Base-by-base conservation (phyloP, 106 monocot species). In the Gastrodia elata region DNA sequence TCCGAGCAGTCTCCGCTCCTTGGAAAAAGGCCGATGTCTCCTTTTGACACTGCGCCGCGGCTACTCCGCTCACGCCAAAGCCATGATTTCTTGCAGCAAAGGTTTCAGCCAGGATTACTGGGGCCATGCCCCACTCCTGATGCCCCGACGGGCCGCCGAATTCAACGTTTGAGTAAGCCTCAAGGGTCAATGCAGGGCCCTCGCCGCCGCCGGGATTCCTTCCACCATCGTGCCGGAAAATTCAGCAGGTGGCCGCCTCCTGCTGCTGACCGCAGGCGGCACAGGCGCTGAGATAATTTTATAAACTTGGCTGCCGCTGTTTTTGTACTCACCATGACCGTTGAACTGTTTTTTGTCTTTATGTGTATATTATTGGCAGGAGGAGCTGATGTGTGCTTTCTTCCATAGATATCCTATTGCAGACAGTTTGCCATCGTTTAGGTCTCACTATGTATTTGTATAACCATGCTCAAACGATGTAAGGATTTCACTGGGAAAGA, bases 61-160 rank as follows among this genome's bases (percentile, higher is more conserved):
- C 38, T 37, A 36, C 20, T 38, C 16, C 67, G 32, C 20, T 6
- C 34, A 35, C 11, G 5, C n/a, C 67, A 67, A 37, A 67, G 16
- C 67, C 36, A 27, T 27, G 67, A 67, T 67, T n/a, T n/a, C n/a
- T 38, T 67, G 20, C 67, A 67, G n/a, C 67, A 67, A 67, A 37
- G 20, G 20, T 67, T n/a, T 67, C 67, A 20, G 67, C 67, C 18
- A 6, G 67, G 67, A 38, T 67, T 67, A 37, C 67, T 67, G 0
- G 67, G 67, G 36, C 37, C 67, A 67, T 37, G 67, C 37, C 67
- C 67, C 38, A 0, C 37, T 8, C 20, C 67, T 20, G 67, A 67
- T 8, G 67, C 67, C 6, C 37, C 20, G 7, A 37, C 67, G n/a
- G n/a, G 37, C 38, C 37, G n/a, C 35, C 5, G 18, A 35, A 0